phyloP scores from a whole-genome alignment of 345 rosid species.

The Moricandia moricandioides region DNA sequence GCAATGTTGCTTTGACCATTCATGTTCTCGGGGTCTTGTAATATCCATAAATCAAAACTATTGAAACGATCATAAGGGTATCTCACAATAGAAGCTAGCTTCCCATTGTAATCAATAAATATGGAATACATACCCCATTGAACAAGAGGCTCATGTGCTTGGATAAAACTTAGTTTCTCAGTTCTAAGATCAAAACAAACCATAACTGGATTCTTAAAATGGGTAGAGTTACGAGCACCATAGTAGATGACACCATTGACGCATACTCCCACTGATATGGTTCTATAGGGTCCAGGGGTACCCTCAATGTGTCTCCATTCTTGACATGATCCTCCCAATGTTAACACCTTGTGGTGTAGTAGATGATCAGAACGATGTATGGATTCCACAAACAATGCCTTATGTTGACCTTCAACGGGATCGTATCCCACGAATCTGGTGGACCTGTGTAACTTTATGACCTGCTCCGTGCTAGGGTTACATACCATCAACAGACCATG shows the following conservation, averaged over 20 bases:
- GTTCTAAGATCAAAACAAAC: conserved; percentile 3
- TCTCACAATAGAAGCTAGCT: conserved; percentile 12
- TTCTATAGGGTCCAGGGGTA: background rate
- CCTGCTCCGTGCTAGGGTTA: background rate
- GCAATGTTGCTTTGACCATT: background rate
- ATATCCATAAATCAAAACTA: conserved; percentile 11
- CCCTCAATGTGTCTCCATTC: background rate
- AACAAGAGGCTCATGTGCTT: background rate
- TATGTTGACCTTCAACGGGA: background rate
- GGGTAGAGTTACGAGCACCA: background rate
- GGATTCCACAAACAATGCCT: background rate
- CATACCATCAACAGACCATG: background rate
- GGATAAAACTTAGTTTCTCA: conserved; percentile 10
- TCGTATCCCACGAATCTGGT: background rate
- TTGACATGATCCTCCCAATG: background rate
- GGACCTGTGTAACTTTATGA: background rate
- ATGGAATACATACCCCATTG: rapidly evolving
- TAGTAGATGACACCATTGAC: conserved; percentile 13
- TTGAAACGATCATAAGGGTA: background rate
- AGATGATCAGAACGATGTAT: background rate
- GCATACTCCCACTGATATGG: background rate
- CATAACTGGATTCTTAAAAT: background rate
- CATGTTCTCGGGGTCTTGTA: background rate
- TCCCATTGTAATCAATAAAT: background rate
- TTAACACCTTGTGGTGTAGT: background rate